Conservation (phyloP, 179 eudicot species). For the Dionaea muscipula region DNA sequence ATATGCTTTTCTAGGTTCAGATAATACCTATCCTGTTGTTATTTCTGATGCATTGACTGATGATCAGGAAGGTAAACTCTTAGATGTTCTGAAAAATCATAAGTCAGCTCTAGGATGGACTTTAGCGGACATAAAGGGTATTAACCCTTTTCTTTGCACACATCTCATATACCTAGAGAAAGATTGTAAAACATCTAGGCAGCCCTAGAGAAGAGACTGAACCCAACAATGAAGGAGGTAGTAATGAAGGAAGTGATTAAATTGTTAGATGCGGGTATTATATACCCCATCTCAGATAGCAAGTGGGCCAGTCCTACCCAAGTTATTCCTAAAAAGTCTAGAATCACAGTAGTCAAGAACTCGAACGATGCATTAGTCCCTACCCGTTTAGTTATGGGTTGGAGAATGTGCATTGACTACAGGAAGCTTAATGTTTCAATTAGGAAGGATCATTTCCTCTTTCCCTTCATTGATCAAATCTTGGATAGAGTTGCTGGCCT, state of each 20-base stretch:
- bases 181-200: too few species aligned
- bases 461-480: not conserved
- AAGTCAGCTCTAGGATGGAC: not conserved
- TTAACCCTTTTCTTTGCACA: too few species aligned
- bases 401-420: constrained; percentile 2
- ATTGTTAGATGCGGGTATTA: not conserved
- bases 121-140: too few species aligned
- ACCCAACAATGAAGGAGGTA: not conserved
- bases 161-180: too few species aligned
- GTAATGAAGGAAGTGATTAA: not conserved
- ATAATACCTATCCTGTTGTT: too few species aligned
- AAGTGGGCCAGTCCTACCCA: constrained; percentile 2
- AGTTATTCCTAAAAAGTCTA: not conserved
- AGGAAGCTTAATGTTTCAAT: not conserved
- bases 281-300: too few species aligned
- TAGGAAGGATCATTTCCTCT: not conserved
- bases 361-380: not conserved
- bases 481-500: not conserved
- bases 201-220: not conserved
- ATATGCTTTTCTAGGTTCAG: too few species aligned
- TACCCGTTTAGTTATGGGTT: not conserved
- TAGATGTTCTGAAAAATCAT: not conserved
- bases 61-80: too few species aligned
- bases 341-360: not conserved
- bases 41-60: too few species aligned